Evolutionary conservation across 352 stramenopile genomes (phyloP).

Genomic region (Globisporangium irregulare): DNA sequence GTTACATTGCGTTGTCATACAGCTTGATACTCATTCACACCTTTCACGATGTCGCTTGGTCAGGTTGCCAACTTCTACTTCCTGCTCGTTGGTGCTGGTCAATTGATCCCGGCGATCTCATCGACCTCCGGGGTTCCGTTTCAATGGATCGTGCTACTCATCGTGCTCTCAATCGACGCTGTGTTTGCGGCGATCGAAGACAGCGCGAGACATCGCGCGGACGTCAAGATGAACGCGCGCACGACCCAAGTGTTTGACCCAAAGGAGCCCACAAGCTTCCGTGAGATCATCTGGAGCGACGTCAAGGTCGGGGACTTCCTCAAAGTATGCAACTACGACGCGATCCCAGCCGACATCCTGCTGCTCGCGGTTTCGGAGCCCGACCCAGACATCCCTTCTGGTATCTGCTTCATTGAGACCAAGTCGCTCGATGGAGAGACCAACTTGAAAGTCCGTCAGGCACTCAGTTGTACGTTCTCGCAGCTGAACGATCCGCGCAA

Average conservation of each 20-base stretch:
- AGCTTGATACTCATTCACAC: neutral
- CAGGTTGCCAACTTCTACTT: conserved; percentile 89
- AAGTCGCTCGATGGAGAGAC: conserved; percentile 87
- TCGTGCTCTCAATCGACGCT: conserved; percentile 83
- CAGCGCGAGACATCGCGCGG: conserved; percentile 64
- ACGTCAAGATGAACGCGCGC: conserved; percentile 82
- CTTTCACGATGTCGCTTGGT: neutral
- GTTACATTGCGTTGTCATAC: neutral
- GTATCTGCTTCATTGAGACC: conserved; percentile 87
- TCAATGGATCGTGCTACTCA: conserved; percentile 81
- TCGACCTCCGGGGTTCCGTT: conserved; percentile 84
- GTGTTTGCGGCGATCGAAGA: conserved; percentile 87
- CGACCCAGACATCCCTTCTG: conserved; percentile 52
- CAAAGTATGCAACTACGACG: conserved; percentile 86
- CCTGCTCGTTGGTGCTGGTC: conserved; percentile 78
- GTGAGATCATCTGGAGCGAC: conserved; percentile 49
- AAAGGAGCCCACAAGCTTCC: conserved; percentile 38
- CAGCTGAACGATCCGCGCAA: conserved; percentile 69
- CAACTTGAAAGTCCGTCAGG: conserved; percentile 85
- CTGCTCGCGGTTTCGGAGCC: conserved; percentile 72
- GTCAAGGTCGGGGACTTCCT: conserved; percentile 80
- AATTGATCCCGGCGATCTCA: conserved; percentile 84
- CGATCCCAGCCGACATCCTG: conserved; percentile 77
- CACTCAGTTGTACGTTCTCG: conserved; percentile 78
- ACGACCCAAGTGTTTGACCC: conserved; percentile 63